Base-by-base conservation (phyloP, 495 filamentous ascomycete genomes). In the Friedmanniomyces simplex region DNA sequence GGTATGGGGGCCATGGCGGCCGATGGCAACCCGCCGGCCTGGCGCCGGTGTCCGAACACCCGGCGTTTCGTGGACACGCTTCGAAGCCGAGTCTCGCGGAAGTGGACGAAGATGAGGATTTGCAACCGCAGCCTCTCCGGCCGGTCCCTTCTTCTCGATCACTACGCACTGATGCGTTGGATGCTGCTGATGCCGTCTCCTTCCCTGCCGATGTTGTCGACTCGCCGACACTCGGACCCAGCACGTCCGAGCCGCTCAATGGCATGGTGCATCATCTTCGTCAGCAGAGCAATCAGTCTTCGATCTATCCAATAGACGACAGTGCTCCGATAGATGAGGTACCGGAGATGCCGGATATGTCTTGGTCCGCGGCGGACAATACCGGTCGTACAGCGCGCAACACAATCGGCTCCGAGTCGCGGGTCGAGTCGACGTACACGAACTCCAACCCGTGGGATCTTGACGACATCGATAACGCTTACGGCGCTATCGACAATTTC, bases 201-300 rank as follows among this genome's bases (percentile, higher is more conserved):
- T 1, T 37, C 8, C 22, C 52, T 20, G 12, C 41, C n/a, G 32
- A 41, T 16, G 62, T 62, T n/a, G 14, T 69, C 16, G 88, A 96
- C 65, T 95, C 91, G 0, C 90, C 91, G 1, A 95, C 88, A 12
- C 71, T 96, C 2, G 85, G 85, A 11, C 81, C 88, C 13, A 47
- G 53, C 46, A 53, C 46, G 12, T 76, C 76, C 0, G 71, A 82
- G 50, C 88, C 86, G 13, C 75, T 96, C 20, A 89, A 83, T 65
- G 86, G 87, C 20, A 78, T 96, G 69, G 83, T 96, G 37, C 84
- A 89, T 55, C 94, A 97, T 71, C 77, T 99, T 14, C 85, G 93
- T 22, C 80, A 80, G 14, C 81, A 86, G 52, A 97, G 93, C 71
- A 84, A 84, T 54, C 74, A 78, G 41, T 96, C 90, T 22, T 91